phyloP scores from a whole-genome alignment of 805 yeast species.

The Pichia ethanolica region DNA sequence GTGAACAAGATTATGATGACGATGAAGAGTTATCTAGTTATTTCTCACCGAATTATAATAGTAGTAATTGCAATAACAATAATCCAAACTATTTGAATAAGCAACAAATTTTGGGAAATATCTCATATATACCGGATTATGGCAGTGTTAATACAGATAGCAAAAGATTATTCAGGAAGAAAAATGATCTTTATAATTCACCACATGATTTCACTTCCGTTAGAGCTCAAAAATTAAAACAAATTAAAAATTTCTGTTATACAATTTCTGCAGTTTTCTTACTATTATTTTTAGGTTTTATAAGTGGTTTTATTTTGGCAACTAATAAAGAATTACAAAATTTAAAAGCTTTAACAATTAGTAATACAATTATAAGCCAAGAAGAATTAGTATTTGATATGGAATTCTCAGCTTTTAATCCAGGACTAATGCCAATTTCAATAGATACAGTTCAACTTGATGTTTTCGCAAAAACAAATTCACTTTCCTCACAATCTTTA shows the following conservation, averaged over 20 bases:
- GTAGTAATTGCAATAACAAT: not conserved
- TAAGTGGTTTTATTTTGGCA: constrained; percentile 78
- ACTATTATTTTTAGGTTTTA: constrained; percentile 65
- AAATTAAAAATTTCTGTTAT: constrained; percentile 31
- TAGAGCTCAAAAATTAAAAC: constrained; percentile 23
- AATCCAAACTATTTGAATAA: constrained; percentile 2
- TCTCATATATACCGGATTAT: constrained; percentile 7
- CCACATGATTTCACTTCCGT: constrained; percentile 33
- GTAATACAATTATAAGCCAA: constrained; percentile 67
- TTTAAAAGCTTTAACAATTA: constrained; percentile 53
- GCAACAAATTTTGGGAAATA: constrained; percentile 2
- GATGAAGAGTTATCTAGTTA: constrained; percentile 16
- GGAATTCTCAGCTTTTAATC: constrained; percentile 73
- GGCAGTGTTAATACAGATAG: constrained; percentile 10
- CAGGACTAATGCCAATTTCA: constrained; percentile 68
- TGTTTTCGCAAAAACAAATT: constrained; percentile 70
- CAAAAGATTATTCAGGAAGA: constrained; percentile 13
- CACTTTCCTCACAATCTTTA: constrained; percentile 19
- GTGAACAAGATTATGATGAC: constrained; percentile 22
- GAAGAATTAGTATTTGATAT: constrained; percentile 82
- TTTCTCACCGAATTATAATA: constrained; percentile 1
- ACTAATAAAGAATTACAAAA: constrained; percentile 75
- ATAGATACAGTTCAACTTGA: constrained; percentile 68
- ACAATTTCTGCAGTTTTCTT: constrained; percentile 38
- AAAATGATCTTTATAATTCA: constrained; percentile 24